Conservation (phyloP, 768 basidiomycete genomes). For the Podaxis mareebaensis region DNA sequence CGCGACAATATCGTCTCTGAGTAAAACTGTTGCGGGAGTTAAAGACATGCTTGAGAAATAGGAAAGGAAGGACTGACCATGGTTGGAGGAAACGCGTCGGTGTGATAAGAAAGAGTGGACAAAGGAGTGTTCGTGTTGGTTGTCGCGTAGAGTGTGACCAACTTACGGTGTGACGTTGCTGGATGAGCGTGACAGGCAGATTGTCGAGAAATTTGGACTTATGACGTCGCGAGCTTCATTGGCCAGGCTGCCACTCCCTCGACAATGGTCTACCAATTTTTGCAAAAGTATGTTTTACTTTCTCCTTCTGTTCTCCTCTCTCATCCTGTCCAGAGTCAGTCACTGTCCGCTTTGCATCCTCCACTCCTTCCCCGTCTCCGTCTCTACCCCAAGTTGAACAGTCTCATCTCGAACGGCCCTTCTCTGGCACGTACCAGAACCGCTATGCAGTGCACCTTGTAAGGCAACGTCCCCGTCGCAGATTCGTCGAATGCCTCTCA, state of each 20-base stretch:
- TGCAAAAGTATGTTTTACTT: not conserved
- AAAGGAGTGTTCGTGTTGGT: not conserved
- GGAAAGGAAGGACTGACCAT: conserved; percentile 15
- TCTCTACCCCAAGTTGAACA: not conserved
- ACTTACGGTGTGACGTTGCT: not conserved
- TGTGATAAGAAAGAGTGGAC: not conserved
- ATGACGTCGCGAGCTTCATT: conserved; percentile 9
- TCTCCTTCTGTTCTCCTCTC: not conserved
- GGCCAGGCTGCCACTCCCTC: not conserved
- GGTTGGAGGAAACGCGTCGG: conserved; percentile 1
- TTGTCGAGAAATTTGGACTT: not conserved
- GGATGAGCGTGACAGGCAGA: conserved; percentile 3
- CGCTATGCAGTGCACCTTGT: conserved; percentile 11
- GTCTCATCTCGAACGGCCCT: not conserved
- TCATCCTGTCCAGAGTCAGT: not conserved
- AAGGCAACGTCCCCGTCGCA: not conserved
- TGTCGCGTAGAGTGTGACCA: not conserved
- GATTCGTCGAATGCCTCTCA: conserved; percentile 40
- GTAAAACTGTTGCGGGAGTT: conserved; percentile 62
- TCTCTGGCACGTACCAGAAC: conserved; percentile 11
- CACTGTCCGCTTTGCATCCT: not conserved
- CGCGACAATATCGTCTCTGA: conserved; percentile 93
- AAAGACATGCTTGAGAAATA: not conserved
- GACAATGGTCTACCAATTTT: not conserved
- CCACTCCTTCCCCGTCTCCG: not conserved